These are phyloP conservation scores for Pseudocercospora pini-densiflorae DNA, from an alignment of 2,329 filamentous ascomycete genomes.

Conservation along the genomic window DNA sequence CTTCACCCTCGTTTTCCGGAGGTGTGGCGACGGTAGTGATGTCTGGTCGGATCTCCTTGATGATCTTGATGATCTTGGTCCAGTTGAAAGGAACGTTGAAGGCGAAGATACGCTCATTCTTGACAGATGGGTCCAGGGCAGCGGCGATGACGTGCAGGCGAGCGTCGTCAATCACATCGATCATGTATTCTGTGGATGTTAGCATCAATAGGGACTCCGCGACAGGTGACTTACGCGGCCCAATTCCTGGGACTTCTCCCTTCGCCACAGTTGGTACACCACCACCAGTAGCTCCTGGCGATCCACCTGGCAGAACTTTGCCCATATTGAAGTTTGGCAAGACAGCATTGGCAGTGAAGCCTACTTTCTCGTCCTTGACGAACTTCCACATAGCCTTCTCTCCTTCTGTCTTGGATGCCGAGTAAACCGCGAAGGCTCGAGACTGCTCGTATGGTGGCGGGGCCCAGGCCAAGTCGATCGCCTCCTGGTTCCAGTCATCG, in stretches of 20 bases:
- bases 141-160: constrained; percentile 59
- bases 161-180: constrained; percentile 56
- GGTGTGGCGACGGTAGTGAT: constrained; percentile 31
- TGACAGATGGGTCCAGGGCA: constrained; percentile 49
- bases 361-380: constrained; percentile 48
- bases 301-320: constrained; percentile 21
- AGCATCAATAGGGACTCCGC: constrained; percentile 18
- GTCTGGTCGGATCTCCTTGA: constrained; percentile 47
- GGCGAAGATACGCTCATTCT: constrained; percentile 59
- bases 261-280: constrained; percentile 25
- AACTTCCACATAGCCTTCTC: constrained; percentile 56
- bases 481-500: constrained; percentile 38
- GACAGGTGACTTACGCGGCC: constrained; percentile 26
- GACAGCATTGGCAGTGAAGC: constrained; percentile 50
- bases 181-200: constrained; percentile 37
- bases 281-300: constrained; percentile 23
- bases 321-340: constrained; percentile 37
- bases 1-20: constrained; percentile 26
- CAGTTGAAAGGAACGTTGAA: constrained; percentile 55
- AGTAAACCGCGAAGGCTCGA: constrained; percentile 45
- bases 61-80: constrained; percentile 48
- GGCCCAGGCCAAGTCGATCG: constrained; percentile 41
- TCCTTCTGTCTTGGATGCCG: constrained; percentile 52
- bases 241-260: constrained; percentile 19
- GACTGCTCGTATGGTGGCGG: constrained; percentile 34